Evolutionary conservation across 768 basidiomycete genomes (phyloP).

Genomic region (Phanerochaete carnosa): DNA sequence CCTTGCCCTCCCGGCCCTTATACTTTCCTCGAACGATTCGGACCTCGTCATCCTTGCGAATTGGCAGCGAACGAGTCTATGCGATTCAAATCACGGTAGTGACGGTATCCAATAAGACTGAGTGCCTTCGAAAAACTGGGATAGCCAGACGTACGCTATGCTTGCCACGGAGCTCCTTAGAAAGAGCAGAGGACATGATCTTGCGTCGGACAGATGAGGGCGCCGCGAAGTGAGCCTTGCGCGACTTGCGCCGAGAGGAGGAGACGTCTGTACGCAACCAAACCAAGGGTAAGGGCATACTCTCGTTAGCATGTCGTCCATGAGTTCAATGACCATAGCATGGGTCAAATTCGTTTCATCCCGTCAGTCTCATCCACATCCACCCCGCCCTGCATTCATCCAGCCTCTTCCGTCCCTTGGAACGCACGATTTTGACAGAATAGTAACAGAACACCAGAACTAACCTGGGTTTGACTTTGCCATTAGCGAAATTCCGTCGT

Average conservation of each 20-base stretch:
- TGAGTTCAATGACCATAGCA: conserved; percentile 7
- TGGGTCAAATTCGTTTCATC: neutral
- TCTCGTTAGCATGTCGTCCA: conserved; percentile 22
- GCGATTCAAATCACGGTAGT: neutral
- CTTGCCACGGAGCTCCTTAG: conserved; percentile 92
- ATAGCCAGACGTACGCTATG: conserved; percentile 65
- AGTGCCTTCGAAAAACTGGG: neutral
- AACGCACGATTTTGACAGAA: conserved; percentile 20
- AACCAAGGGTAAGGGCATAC: conserved; percentile 26
- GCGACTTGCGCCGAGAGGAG: conserved; percentile 94
- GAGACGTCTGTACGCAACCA: conserved; percentile 60
- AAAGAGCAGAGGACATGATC: conserved; percentile 95
- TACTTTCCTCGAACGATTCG: conserved; percentile 95
- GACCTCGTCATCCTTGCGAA: conserved; percentile 98
- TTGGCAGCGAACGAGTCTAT: conserved; percentile 86
- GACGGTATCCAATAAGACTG: neutral
- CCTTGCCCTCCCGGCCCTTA: conserved; percentile 98
- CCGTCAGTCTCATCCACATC: conserved; percentile 34
- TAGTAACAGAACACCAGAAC: conserved; percentile 33
- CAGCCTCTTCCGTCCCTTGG: conserved; percentile 41
- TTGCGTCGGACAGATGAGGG: conserved; percentile 94
- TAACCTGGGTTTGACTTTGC: conserved; percentile 79
- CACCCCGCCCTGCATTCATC: conserved; percentile 42
- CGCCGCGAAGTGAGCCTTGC: conserved; percentile 96
- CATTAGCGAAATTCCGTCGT: conserved; percentile 23